Base-by-base conservation (phyloP, 1,284 basidiomycete species). In the Agaricales sp. region DNA sequence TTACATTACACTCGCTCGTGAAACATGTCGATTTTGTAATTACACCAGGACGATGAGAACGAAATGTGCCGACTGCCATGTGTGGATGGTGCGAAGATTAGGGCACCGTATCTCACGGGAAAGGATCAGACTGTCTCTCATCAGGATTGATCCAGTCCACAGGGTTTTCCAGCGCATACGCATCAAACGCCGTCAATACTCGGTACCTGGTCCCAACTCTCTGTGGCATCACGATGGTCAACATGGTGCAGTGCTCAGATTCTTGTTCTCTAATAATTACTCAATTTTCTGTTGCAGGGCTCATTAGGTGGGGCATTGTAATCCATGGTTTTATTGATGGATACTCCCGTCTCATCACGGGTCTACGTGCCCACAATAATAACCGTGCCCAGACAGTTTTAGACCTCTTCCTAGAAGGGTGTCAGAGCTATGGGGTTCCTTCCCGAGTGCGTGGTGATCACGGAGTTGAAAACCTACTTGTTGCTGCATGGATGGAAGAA, bases 321-420 rank as follows among this genome's bases (percentile, higher is more conserved):
- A 58, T 67, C 1, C 65, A 67, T 52, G 65, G 62, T 1, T 53
- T 61, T 18, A 57, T 63, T 47, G 66, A 68, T 53, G 64, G 64
- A 0, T 59, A 57, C 43, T 52, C 52, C 50, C 48, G 61, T 3
- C 46, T 57, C 23, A 52, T 61, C 6, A 49, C 51, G 0, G 54
- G 52, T 13, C 46, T 66, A 1, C 46, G 49, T 1, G 60, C 58
- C 1, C 55, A 52, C 37, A 57, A 52, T 24, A 65, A 65, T 46
- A 67, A 67, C 50, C 43, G 50, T 1, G 55, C 63, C 4, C 2
- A n/a, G 1, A 67, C 61, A 2, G 65, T 67, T 0, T 44, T 59
- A 0, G 22, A 53, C 1, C 23, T 58, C 2, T 64, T 63, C 46
- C 23, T 51, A 1, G 52, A 58, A 0, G 50, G 46, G 1, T 30